A percentile compares a stretch with the other conserved stretches of the same genome.
Evolutionary conservation across 805 yeast species (phyloP).

Genomic region (Wickerhamiella allomyrinae): DNA sequence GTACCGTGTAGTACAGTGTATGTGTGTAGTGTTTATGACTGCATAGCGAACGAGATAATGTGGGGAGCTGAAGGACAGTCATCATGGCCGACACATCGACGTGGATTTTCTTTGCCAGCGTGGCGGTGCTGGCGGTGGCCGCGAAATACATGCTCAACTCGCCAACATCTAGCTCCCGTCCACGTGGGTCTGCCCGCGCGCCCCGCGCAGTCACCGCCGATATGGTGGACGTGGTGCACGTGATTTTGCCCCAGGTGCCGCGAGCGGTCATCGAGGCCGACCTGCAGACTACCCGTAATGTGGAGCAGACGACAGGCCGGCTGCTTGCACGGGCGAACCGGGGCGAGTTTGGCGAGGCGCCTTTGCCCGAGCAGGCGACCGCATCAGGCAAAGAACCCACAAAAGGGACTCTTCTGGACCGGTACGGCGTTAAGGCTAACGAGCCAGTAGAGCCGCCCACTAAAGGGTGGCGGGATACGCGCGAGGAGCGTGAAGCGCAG

Average conservation of each 20-base stretch:
- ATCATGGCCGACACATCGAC: constrained; percentile 17
- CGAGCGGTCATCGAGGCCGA: constrained; percentile 59
- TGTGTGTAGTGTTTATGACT: too few species aligned
- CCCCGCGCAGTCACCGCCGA: constrained; percentile 23
- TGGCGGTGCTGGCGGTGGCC: constrained; percentile 11
- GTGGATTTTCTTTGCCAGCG: constrained; percentile 14
- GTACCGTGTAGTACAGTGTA: too few species aligned
- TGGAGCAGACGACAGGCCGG: constrained; percentile 64
- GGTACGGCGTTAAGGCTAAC: constrained; percentile 29
- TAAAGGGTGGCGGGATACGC: constrained; percentile 29
- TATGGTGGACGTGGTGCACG: constrained; percentile 78
- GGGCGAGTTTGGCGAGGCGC: constrained; percentile 28
- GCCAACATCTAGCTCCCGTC: neutral
- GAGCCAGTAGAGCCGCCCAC: constrained; percentile 1
- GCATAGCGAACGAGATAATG: too few species aligned
- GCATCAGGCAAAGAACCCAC: constrained; percentile 17
- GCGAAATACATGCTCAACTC: constrained; percentile 4
- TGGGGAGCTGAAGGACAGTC: too few species aligned
- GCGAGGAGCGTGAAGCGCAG: constrained; percentile 31
- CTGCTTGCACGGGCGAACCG: constrained; percentile 43
- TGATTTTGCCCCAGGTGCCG: constrained; percentile 62
- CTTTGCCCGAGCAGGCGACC: neutral
- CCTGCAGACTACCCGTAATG: constrained; percentile 51
- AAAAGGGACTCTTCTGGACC: constrained; percentile 24
- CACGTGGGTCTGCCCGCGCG: neutral